Evolutionary conservation across 345 rosid species (phyloP), one percentile per base, ranked within the genome.

Genomic region (Chamaenerion angustifolium): DNA sequence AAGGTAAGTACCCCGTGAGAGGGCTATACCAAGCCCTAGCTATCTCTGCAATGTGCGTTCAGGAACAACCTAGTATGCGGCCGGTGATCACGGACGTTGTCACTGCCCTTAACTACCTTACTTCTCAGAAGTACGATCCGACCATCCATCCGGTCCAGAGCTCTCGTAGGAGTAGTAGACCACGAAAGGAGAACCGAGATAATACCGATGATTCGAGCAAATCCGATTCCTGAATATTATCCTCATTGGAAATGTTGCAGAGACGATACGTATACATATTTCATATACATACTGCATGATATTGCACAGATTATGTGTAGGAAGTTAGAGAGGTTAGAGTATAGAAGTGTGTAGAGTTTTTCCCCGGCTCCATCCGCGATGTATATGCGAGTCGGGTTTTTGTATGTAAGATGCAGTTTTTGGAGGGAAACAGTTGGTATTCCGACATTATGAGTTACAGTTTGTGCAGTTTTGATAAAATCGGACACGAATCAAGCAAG

Each of bases 21-120:
- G 74, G 74, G 27, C 43, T 73, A 48, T 73, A 69, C 68, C 78
- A 73, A 56, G 74, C 72, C 17, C 74, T 73, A 3, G 74, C 78
- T 13, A 66, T 73, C 16, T 61, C 78, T 2, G 74, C 74, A 14
- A 69, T 73, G 74, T 69, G 78, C 42, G 71, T 73, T 47, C 78
- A 69, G 56, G 78, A 73, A 50, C 67, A 73, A 62, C 78, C 78
- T 37, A 63, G 40, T 47, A 58, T 63, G 70, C 64, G 78, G 16
- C 78, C 74, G 6, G 52, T 51, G 9, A 49, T 69, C 44, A 45
- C 68, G 12, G 74, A 73, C 42, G 74, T 73, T 19, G 78, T 73
- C 45, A 50, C 64, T 23, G 78, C 74, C 13, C 69, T 73, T 23
- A 73, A 63, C 46, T 73, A 59, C 53, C 62, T 73, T 13, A 71